Evolutionary conservation across 345 rosid genomes (phyloP).

Genomic region (Limnanthes douglasii): DNA sequence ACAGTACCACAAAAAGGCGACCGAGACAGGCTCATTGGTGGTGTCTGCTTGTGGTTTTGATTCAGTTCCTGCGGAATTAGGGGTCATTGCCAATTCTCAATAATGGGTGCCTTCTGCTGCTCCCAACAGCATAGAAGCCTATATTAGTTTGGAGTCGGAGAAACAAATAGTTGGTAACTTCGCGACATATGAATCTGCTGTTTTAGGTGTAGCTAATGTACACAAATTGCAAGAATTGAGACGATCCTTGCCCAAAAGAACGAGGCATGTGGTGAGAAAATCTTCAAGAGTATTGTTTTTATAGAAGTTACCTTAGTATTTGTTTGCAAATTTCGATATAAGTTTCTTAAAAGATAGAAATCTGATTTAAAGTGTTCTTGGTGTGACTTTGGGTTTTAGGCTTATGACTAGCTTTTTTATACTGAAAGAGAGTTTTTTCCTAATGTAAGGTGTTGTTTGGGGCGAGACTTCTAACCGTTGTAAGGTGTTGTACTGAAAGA

Average conservation of each 20-base stretch:
- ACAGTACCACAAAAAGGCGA: slow-evolving; percentile 47
- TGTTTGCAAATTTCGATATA: too few relatives aligned
- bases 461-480: too few relatives aligned
- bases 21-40: slow-evolving; percentile 53
- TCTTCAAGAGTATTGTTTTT: too few relatives aligned
- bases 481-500: too few relatives aligned
- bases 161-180: slow-evolving; percentile 60
- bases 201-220: slow-evolving; percentile 58
- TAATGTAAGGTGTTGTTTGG: too few relatives aligned
- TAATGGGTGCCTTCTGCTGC: slow-evolving; percentile 61
- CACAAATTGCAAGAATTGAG: slow-evolving; percentile 46
- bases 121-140: slow-evolving; percentile 61
- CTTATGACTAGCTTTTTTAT: too few relatives aligned
- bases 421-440: too few relatives aligned
- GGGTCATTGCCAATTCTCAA: slow-evolving; percentile 57
- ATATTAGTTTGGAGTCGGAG: slow-evolving; percentile 63
- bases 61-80: slow-evolving; percentile 80
- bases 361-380: too few relatives aligned
- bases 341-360: too few relatives aligned
- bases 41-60: slow-evolving; percentile 94
- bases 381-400: too few relatives aligned
- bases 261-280: slow-evolving; percentile 60
- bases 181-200: slow-evolving; percentile 75
- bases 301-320: too few relatives aligned
- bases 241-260: slow-evolving; percentile 57